Evolutionary conservation across 1,284 basidiomycete species (phyloP), one percentile per base, ranked within the genome.

Genomic region (Takashimella koratensis): DNA sequence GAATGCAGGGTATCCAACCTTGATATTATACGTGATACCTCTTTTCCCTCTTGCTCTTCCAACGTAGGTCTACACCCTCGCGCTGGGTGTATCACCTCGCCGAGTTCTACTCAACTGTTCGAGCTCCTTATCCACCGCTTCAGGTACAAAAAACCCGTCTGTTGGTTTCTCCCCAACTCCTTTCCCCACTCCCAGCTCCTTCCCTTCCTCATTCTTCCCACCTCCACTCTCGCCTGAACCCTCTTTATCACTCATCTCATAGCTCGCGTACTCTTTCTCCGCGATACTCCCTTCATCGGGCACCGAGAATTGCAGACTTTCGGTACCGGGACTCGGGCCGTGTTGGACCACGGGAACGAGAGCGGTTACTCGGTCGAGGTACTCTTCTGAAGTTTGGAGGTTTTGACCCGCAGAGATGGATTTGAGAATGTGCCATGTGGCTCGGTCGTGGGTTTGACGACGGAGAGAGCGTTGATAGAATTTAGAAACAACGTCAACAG

Each of bases 401-500:
- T 76, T 76, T 54, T 76, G 70, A 4, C 74, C 73, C 1, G 74
- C 72, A 1, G 72, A 60, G 40, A 75, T 70, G 6, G 67, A 56
- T 56, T 75, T 76, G 24, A 76, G 57, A 8, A 76, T 63, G 45
- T 66, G 63, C 67, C 69, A 71, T 22, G 61, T 67, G 1, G 64
- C 54, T 22, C 60, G 60, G 13, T 79, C 76, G 66, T 94, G 90
- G n/a, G 88, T 74, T 3, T 85, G 83, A 47, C 86, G 80, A 16
- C 90, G 82, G 58, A 92, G 81, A 0, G 89, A 86, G 2, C 90
- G 84, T 11, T 83, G 75, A 49, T 94, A 79, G 78, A 93, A 93
- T 0, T 86, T 83, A 0, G 86, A 83, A 57, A 92, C 79, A 5
- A 83, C 76, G 21, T 80, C 78, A 3, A 94, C 76, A 0, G 88